Percentiles rank a stretch among this genome's conserved stretches.
These are phyloP conservation scores for Paxillus rubicundulus DNA, from an alignment of 768 basidiomycete genomes.

Conservation along the genomic window DNA sequence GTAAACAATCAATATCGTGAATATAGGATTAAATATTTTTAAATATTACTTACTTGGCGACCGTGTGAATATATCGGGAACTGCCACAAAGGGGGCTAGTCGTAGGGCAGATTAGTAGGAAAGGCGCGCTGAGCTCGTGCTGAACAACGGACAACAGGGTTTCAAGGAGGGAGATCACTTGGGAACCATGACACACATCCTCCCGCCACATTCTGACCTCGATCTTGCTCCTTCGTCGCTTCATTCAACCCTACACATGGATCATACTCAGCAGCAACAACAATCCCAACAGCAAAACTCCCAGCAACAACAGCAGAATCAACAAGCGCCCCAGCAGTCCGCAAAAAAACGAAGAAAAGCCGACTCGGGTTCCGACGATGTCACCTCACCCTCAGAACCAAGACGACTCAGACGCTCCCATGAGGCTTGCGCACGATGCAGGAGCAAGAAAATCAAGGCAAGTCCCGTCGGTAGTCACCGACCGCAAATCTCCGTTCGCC, in stretches of 20 bases:
- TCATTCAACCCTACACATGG: slow-evolving; percentile 68
- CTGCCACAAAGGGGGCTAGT: slow-evolving; percentile 20
- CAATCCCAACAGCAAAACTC: slow-evolving; percentile 38
- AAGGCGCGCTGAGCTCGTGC: slow-evolving; percentile 20
- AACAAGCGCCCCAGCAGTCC: slow-evolving; percentile 34
- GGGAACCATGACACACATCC: slow-evolving; percentile 44
- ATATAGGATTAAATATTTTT: not conserved
- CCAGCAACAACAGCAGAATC: slow-evolving; percentile 29
- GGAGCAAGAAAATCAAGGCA: slow-evolving; percentile 96
- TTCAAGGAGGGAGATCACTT: slow-evolving; percentile 15
- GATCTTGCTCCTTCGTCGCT: slow-evolving; percentile 47
- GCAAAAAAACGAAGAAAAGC: slow-evolving; percentile 61
- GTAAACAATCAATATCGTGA: no score
- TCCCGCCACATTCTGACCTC: slow-evolving; percentile 46
- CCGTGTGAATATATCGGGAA: slow-evolving; percentile 21
- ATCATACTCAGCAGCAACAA: slow-evolving; percentile 53
- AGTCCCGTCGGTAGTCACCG: slow-evolving; percentile 66
- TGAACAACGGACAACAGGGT: slow-evolving; percentile 12
- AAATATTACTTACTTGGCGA: slow-evolving; percentile 6
- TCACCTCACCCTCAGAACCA: slow-evolving; percentile 59
- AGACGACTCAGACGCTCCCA: slow-evolving; percentile 83
- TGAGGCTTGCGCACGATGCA: slow-evolving; percentile 90
- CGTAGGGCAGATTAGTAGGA: slow-evolving; percentile 3
- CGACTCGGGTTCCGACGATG: slow-evolving; percentile 55
- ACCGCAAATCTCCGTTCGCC: slow-evolving; percentile 76